These are phyloP conservation scores for Pisolithus albus DNA, from an alignment of 768 basidiomycete genomes.

Conservation along the genomic window DNA sequence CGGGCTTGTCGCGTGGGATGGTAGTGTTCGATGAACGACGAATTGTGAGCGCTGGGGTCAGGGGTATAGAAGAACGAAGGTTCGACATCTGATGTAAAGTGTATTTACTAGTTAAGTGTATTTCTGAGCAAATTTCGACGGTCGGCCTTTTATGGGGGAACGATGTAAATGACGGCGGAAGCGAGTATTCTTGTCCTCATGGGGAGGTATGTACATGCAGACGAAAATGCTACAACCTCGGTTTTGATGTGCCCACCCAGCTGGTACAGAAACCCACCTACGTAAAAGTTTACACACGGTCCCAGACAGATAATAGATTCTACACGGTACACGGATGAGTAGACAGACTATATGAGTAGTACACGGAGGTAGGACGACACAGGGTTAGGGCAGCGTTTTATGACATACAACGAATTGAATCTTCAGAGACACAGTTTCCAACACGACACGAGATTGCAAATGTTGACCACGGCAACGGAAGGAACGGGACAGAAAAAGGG, in stretches of 20 bases:
- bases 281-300: too few species aligned
- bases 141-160: too few species aligned
- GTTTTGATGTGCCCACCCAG: too few species aligned
- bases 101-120: too few species aligned
- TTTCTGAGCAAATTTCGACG: too few species aligned
- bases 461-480: background rate
- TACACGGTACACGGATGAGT: too few species aligned
- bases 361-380: background rate
- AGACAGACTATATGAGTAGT: background rate
- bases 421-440: background rate
- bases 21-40: conserved; percentile 70
- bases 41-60: conserved; percentile 44
- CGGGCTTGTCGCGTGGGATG: conserved; percentile 27
- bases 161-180: too few species aligned
- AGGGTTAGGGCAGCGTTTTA: background rate
- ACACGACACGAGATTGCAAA: background rate
- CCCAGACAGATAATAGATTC: too few species aligned
- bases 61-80: conserved; percentile 28
- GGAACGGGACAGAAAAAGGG: background rate
- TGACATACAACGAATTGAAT: background rate
- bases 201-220: too few species aligned
- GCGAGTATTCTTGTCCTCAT: too few species aligned
- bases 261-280: too few species aligned
- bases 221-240: too few species aligned
- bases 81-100: conserved; percentile 24